Evolutionary conservation across 1,284 basidiomycete species (phyloP).

Genomic region (Moesziomyces parantarcticus): DNA sequence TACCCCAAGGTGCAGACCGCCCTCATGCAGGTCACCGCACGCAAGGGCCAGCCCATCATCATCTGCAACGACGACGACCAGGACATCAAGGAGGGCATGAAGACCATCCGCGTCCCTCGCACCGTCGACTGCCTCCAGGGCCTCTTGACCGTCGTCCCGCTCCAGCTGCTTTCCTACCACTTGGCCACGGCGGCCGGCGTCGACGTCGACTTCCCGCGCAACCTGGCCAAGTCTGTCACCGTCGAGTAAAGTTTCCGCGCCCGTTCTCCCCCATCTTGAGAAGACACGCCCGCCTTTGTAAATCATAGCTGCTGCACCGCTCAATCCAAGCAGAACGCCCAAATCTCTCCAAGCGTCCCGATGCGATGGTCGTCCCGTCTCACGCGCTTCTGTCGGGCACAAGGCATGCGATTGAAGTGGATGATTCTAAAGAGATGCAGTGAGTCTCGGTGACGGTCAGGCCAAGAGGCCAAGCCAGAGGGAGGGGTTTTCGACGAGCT

Average conservation of each 20-base stretch:
- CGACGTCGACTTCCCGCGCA: constrained; percentile 98
- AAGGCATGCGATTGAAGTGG: background rate
- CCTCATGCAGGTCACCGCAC: constrained; percentile 93
- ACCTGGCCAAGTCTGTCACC: constrained; percentile 75
- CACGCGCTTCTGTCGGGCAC: too few relatives aligned
- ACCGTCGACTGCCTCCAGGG: constrained; percentile 97
- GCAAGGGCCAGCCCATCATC: constrained; percentile 93
- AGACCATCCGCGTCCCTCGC: constrained; percentile 81
- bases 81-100: constrained; percentile 77
- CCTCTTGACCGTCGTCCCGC: constrained; percentile 92
- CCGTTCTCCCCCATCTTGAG: background rate
- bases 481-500: constrained; percentile 82
- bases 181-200: constrained; percentile 93
- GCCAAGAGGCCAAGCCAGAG: constrained; percentile 75
- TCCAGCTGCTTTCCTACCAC: constrained; percentile 96
- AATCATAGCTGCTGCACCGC: constrained; percentile 24
- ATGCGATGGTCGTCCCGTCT: too few relatives aligned
- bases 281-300: constrained; percentile 14
- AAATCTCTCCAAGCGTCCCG: background rate
- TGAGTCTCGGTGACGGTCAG: constrained; percentile 1
- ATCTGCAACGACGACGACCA: constrained; percentile 95
- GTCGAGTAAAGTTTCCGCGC: constrained; percentile 51
- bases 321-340: constrained; percentile 6
- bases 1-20: constrained; percentile 99
- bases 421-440: background rate